These are phyloP conservation scores for Candida andamanensis DNA, from an alignment of 805 yeast species.

Conservation along the genomic window DNA sequence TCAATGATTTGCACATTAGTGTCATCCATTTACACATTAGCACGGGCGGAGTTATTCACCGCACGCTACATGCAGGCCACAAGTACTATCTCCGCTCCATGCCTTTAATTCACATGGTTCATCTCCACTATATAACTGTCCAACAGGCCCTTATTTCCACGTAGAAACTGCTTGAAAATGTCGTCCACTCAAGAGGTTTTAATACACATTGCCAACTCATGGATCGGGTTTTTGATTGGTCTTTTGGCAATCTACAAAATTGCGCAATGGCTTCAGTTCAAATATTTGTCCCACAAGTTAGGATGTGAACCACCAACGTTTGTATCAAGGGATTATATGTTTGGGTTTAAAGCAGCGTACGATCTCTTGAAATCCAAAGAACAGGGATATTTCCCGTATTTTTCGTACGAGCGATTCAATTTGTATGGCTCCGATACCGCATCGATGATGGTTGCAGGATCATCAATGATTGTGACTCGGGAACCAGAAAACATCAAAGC, in stretches of 20 bases:
- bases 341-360: slow-evolving; percentile 16
- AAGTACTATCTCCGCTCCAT: no score
- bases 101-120: no score
- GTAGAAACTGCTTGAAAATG: slow-evolving; percentile 2
- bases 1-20: no score
- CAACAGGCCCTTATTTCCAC: no score
- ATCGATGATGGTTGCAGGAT: slow-evolving; percentile 15
- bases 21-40: no score
- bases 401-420: slow-evolving; percentile 11
- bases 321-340: slow-evolving; percentile 9
- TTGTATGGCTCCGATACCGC: slow-evolving; percentile 6
- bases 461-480: slow-evolving; percentile 18
- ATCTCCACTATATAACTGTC: no score
- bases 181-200: background rate
- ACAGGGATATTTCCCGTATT: slow-evolving; percentile 18
- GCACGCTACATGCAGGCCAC: no score
- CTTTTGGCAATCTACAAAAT: slow-evolving; percentile 1
- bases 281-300: slow-evolving; percentile 4
- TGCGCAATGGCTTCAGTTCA: background rate
- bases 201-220: background rate
- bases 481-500: slow-evolving; percentile 42
- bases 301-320: slow-evolving; percentile 11
- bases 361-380: slow-evolving; percentile 11
- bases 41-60: no score
- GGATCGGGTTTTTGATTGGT: slow-evolving; percentile 1